Evolutionary conservation across 176 grass and related monocot genomes (phyloP).

Genomic region (Secale cereale): DNA sequence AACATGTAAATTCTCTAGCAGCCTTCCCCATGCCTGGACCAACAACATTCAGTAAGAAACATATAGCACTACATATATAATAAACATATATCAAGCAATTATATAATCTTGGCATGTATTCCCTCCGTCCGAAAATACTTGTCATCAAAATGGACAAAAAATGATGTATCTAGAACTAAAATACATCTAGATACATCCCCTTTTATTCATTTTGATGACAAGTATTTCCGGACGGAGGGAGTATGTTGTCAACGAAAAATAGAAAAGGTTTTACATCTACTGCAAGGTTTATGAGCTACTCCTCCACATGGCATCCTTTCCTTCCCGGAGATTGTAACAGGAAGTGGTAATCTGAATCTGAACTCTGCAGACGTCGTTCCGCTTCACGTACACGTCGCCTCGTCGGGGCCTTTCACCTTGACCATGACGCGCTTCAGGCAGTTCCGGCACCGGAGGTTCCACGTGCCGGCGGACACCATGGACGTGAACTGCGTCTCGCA

Average conservation of each 20-base stretch:
- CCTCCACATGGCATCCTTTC: background rate
- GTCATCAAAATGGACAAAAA: no score
- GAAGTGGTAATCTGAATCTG: background rate
- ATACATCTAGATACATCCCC: no score
- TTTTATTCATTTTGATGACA: no score
- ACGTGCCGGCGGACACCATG: background rate
- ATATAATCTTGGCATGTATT: background rate
- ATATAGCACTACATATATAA: background rate
- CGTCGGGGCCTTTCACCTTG: background rate
- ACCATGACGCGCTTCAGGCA: conserved; percentile 4
- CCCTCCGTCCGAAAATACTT: no score
- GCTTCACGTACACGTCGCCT: background rate
- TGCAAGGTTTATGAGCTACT: background rate
- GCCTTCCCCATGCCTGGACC: background rate
- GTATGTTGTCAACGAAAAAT: background rate
- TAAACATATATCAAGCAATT: background rate
- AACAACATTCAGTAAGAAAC: background rate
- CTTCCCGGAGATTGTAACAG: background rate
- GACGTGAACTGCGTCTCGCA: conserved; percentile 12
- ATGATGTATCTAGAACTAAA: no score
- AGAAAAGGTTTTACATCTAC: background rate
- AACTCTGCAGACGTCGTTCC: no score
- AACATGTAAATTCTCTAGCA: background rate
- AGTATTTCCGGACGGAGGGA: no score
- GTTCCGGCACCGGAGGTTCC: background rate